Conservation (phyloP, 768 basidiomycete species). For the Glaciozyma martinii region DNA sequence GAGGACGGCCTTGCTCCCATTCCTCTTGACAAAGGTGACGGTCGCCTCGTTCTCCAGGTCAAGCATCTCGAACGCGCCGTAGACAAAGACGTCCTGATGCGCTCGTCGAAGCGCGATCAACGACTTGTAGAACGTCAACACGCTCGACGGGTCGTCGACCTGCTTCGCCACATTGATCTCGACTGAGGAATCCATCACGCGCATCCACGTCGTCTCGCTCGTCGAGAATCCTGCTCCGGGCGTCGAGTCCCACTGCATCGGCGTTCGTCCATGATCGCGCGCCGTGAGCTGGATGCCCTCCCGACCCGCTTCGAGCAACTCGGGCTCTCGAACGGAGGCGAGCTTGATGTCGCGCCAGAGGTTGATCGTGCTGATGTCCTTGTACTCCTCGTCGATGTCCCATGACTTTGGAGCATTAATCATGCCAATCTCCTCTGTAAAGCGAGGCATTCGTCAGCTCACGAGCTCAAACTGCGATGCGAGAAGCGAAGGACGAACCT, state of each 20-base stretch:
- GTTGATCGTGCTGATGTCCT: constrained; percentile 34
- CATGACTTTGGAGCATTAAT: constrained; percentile 46
- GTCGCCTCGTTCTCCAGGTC: too few relatives aligned
- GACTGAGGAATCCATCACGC: constrained; percentile 25
- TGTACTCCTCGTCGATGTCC: constrained; percentile 60
- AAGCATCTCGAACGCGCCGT: too few relatives aligned
- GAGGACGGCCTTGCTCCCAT: too few relatives aligned
- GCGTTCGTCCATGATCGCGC: constrained; percentile 61
- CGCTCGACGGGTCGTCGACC: too few relatives aligned
- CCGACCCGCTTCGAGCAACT: constrained; percentile 8
- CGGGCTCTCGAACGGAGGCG: neutral
- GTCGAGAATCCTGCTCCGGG: constrained; percentile 14
- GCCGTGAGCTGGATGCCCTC: constrained; percentile 25
- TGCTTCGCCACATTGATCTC: too few relatives aligned
- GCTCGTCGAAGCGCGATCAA: too few relatives aligned
- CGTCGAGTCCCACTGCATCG: constrained; percentile 42
- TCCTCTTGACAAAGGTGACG: too few relatives aligned
- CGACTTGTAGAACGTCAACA: too few relatives aligned
- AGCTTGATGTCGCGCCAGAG: constrained; percentile 10
- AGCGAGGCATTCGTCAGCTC: neutral
- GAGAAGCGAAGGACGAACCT: constrained; percentile 21
- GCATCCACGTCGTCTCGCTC: constrained; percentile 16
- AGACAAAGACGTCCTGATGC: too few relatives aligned
- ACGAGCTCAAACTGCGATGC: too few relatives aligned
- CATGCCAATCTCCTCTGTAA: constrained; percentile 51